Evolutionary conservation across 2,329 filamentous ascomycete genomes (phyloP).

Genomic region (Salinomyces thailandicus): DNA sequence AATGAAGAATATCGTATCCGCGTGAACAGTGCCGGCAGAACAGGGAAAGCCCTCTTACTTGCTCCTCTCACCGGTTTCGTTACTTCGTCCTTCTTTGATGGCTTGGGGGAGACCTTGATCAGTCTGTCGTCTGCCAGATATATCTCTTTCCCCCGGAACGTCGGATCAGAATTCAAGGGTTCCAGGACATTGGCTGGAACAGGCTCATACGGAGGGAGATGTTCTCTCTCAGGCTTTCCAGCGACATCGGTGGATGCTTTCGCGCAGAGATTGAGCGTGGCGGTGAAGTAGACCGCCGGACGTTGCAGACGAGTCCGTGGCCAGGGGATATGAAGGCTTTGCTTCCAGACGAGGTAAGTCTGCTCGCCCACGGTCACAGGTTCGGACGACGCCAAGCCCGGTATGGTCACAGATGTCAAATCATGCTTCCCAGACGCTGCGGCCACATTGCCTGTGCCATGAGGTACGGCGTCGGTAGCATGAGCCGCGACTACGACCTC

Average conservation of each 20-base stretch:
- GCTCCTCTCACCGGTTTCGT: conserved; percentile 55
- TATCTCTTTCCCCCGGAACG: conserved; percentile 39
- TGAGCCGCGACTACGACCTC: conserved; percentile 22
- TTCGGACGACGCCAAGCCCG: not conserved
- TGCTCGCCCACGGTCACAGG: conserved; percentile 1
- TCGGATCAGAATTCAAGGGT: conserved; percentile 56
- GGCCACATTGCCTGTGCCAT: conserved; percentile 18
- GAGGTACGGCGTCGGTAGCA: conserved; percentile 24
- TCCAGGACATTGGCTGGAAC: conserved; percentile 68
- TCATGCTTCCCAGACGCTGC: conserved; percentile 24
- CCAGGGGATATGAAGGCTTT: conserved; percentile 17
- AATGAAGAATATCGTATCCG: conserved; percentile 61
- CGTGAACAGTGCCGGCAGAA: conserved; percentile 61
- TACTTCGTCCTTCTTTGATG: conserved; percentile 48
- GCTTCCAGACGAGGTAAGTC: conserved; percentile 22
- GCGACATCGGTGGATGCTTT: conserved; percentile 40
- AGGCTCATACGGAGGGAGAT: conserved; percentile 58
- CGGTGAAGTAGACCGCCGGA: conserved; percentile 54
- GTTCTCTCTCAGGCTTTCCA: conserved; percentile 47
- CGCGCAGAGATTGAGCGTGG: conserved; percentile 12
- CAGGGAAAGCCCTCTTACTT: conserved; percentile 51
- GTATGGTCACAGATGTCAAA: conserved; percentile 12
- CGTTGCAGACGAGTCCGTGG: conserved; percentile 53
- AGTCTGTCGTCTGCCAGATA: conserved; percentile 64
- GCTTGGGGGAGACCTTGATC: conserved; percentile 60